Base-by-base conservation (phyloP, 257 asterid species). In the Solanum arcanum region DNA sequence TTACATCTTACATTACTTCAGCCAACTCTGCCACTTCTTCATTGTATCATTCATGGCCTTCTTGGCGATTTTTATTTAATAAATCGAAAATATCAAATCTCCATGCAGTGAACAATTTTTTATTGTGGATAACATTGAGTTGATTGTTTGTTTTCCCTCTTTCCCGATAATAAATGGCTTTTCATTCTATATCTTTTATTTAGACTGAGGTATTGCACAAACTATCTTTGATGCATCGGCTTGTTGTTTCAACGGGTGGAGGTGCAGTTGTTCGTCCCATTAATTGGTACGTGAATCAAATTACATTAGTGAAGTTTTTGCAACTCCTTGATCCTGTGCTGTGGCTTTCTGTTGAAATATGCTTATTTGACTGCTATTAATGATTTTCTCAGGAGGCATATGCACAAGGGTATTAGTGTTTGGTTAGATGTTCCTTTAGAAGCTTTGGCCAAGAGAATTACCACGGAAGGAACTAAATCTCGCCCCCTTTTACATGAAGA, bases 351-450 rank as follows among this genome's bases (percentile, higher is more conserved):
- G 37, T 25, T 35, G 56, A 72, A 25, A 59, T 44, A 11, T 86
- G 85, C 60, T 56, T 86, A 37, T 89, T 87, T 84, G 76, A 86
- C 39, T 83, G 21, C 72, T 44, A 29, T 81, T 75, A 31, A 68
- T 86, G 64, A 25, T 87, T 86, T 89, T 80, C 62, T 16, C 86
- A 97, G 99, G 98, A 92, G 92, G 86, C 95, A 97, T 91, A 97
- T 97, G 96, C 92, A 88, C 85, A 94, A 93, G 90, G 99, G 99
- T 69, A 90, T 94, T 44, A 94, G 93, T 84, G 96, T 95, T 83
- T 97, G 98, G 98, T 87, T 97, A 66, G 99, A 97, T 44, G 99
- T 97, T 49, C 97, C 99, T 60, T 90, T 97, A 92, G 95, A 95
- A 41, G 98, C 98, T 90, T 95, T 97, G 92, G 99, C 98, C 39